A percentile compares a stretch with the other conserved stretches of the same genome.
Evolutionary conservation across 2,329 filamentous ascomycete species (phyloP).

Genomic region (Cladophialophora immunda): DNA sequence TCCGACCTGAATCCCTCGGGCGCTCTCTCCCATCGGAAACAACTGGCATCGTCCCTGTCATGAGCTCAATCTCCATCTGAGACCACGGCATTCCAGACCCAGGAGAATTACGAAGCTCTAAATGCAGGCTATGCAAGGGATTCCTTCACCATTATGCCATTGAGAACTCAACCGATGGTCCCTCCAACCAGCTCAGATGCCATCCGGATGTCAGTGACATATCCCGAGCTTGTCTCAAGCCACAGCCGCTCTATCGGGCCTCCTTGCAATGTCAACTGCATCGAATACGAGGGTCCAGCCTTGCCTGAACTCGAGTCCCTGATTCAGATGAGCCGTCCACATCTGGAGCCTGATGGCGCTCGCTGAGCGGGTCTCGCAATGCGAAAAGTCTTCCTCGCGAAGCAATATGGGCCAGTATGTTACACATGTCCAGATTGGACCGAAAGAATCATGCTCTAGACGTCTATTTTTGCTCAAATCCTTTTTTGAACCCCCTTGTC

Average conservation of each 20-base stretch:
- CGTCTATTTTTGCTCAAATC: constrained; percentile 11
- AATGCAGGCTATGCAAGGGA: constrained; percentile 20
- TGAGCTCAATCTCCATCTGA: constrained; percentile 46
- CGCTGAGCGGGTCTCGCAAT: neutral
- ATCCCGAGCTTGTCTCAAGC: constrained; percentile 20
- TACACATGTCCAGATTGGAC: neutral
- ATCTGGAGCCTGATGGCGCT: neutral
- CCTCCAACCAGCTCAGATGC: neutral
- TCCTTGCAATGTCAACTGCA: constrained; percentile 19
- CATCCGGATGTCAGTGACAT: constrained; percentile 1
- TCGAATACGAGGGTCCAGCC: constrained; percentile 7
- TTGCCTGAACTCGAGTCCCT: constrained; percentile 5
- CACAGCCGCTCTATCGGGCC: constrained; percentile 13
- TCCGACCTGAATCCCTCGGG: neutral
- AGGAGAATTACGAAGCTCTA: neutral
- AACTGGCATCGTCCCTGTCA: constrained; percentile 43
- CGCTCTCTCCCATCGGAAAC: neutral
- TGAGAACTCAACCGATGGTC: neutral
- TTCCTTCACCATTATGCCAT: neutral
- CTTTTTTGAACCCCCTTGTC: neutral
- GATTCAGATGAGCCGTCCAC: constrained; percentile 15
- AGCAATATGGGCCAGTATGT: neutral
- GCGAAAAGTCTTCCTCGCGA: neutral
- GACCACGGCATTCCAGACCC: constrained; percentile 21
- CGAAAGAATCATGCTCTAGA: neutral